phyloP scores from a whole-genome alignment of 1,284 basidiomycete genomes.

The Malassezia obtusa region DNA sequence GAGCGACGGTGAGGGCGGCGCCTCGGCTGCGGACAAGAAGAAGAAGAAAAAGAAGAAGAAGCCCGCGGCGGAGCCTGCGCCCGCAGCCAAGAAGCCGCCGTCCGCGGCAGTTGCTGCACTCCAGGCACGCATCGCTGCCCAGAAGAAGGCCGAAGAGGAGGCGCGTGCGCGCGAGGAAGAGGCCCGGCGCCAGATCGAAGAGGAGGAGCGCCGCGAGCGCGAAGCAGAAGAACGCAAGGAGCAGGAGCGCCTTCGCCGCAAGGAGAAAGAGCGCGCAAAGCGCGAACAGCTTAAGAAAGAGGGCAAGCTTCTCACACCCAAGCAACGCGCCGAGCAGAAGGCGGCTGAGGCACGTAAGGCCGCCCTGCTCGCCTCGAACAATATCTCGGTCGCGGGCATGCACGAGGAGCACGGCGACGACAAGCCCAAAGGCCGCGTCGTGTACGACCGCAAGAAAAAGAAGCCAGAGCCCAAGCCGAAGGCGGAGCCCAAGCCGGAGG shows the following conservation, averaged over 20 bases:
- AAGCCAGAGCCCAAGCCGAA: constrained; percentile 50
- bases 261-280: constrained; percentile 45
- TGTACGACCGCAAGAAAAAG: constrained; percentile 73
- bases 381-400: constrained; percentile 76
- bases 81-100: constrained; percentile 34
- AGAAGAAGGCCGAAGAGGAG: constrained; percentile 45
- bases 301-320: constrained; percentile 51
- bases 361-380: constrained; percentile 75
- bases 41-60: constrained; percentile 40
- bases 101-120: constrained; percentile 41
- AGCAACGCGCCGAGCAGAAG: constrained; percentile 87
- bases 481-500: constrained; percentile 37
- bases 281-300: constrained; percentile 46
- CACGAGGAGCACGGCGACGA: constrained; percentile 49
- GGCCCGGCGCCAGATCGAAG: constrained; percentile 35
- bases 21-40: constrained; percentile 32
- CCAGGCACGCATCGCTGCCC: constrained; percentile 44
- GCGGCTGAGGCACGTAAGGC: constrained; percentile 83
- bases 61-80: constrained; percentile 18
- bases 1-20: constrained; percentile 16
- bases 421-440: constrained; percentile 53
- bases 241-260: constrained; percentile 37
- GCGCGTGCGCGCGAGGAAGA: constrained; percentile 34
- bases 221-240: constrained; percentile 45
- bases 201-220: constrained; percentile 41